Percentiles rank a stretch among this genome's conserved stretches.
phyloP scores from a whole-genome alignment of 1,284 basidiomycete genomes.

The Leccinum ponderosum region DNA sequence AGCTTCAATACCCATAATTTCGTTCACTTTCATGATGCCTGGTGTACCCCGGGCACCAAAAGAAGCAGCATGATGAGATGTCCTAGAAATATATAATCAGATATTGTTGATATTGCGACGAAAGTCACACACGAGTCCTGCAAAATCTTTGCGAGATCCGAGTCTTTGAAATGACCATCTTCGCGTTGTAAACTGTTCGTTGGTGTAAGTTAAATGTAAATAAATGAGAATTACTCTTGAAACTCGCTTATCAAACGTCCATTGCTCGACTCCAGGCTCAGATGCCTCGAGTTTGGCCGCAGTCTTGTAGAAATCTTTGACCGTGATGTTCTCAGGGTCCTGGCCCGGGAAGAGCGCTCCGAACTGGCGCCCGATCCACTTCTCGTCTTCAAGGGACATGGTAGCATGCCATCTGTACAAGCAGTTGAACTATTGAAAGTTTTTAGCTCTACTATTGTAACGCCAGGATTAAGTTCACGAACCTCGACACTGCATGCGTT shows the following conservation, averaged over 20 bases:
- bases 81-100: constrained; percentile 42
- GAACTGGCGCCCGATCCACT: constrained; percentile 61
- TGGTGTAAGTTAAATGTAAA: constrained; percentile 4
- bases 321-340: constrained; percentile 51
- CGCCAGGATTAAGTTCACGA: constrained; percentile 14
- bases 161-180: constrained; percentile 66
- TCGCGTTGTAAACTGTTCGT: constrained; percentile 55
- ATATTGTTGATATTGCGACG: background rate
- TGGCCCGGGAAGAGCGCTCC: constrained; percentile 54
- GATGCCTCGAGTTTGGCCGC: constrained; percentile 40
- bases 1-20: constrained; percentile 81
- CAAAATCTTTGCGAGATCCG: constrained; percentile 68
- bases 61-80: constrained; percentile 70
- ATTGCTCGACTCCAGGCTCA: constrained; percentile 55
- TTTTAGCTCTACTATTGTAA: constrained; percentile 9
- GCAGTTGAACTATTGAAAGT: constrained; percentile 65
- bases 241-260: constrained; percentile 66
- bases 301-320: constrained; percentile 58
- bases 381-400: constrained; percentile 65
- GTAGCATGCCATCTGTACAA: constrained; percentile 84
- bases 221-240: background rate
- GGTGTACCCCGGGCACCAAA: constrained; percentile 84
- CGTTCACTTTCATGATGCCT: constrained; percentile 70
- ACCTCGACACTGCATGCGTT: constrained; percentile 78
- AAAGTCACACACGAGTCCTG: constrained; percentile 57